Evolutionary conservation across 2,329 filamentous ascomycete genomes (phyloP).

Genomic region (Botrytis pseudocinerea): DNA sequence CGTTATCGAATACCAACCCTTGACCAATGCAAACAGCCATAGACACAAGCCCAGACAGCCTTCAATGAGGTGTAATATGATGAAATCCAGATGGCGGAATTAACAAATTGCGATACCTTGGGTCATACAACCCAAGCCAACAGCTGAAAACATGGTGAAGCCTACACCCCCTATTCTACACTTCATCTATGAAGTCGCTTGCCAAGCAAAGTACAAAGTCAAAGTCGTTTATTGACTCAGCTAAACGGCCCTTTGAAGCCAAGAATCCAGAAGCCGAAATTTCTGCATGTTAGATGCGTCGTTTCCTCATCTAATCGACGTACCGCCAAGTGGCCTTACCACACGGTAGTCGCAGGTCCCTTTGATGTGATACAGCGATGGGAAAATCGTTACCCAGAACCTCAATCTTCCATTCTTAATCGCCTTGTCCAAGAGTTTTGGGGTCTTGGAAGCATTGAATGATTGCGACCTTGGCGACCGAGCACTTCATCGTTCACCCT

Average conservation of each 20-base stretch:
- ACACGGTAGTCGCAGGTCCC: neutral
- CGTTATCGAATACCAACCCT: neutral
- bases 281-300: neutral
- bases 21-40: neutral
- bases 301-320: neutral
- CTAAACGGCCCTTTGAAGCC: neutral
- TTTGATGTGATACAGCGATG: neutral
- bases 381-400: neutral
- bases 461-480: neutral
- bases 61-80: neutral
- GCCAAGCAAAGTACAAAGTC: neutral
- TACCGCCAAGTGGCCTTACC: conserved; percentile 1
- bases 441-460: neutral
- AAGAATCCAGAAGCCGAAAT: neutral
- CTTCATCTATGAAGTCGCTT: neutral
- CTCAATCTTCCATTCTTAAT: neutral
- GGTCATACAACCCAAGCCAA: neutral
- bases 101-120: neutral
- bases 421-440: neutral
- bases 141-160: neutral
- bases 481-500: neutral
- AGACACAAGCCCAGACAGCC: neutral
- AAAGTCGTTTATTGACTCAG: neutral
- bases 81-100: neutral
- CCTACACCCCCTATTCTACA: too few relatives aligned